Evolutionary conservation across 2,329 filamentous ascomycete genomes (phyloP), one percentile per base, ranked within the genome.

Genomic region (Pseudocercospora vitis): DNA sequence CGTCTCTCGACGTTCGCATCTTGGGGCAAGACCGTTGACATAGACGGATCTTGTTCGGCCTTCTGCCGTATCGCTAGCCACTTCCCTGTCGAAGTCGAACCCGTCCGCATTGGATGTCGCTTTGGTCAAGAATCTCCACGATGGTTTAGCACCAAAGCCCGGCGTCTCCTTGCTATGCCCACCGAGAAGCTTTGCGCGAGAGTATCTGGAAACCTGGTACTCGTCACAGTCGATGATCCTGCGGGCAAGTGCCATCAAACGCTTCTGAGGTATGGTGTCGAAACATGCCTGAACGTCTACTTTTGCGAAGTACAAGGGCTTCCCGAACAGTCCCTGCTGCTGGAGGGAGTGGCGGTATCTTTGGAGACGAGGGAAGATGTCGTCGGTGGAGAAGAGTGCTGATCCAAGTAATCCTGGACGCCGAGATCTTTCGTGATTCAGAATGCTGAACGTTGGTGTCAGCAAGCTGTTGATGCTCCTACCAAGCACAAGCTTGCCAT

Each of bases 241-340:
- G 35, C 78, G 74, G 58, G 95, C 80, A 21, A 97, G 75, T 19
- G 77, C 69, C 28, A 96, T 67, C 14, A 97, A 76, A 1, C 83
- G 82, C 21, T 80, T 73, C 68, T 97, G 94, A 0, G 94, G 94
- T 39, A 99, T 96, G 0, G 88, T 96, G 70, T 99, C 94, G 68
- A 96, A 99, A 63, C 92, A 95, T 2, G 89, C 84, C 68, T 89
- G 83, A 16, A 99, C 91, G 66, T 99, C 94, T 9, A 95, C 78
- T 69, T 99, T 99, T 56, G 86, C 91, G 71, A 97, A 95, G 71
- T 88, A 97, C 1, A 96, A 72, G 3, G 71, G 76, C 7, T 67
- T 64, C 0, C 71, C 63, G 0, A 60, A 58, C 1, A 70, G 53
- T 0, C 72, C 71, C 19, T 69, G 65, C 26, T 66, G 48, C 21